phyloP scores from a whole-genome alignment of 805 yeast genomes.

The Pichia nanzhaoensis region DNA sequence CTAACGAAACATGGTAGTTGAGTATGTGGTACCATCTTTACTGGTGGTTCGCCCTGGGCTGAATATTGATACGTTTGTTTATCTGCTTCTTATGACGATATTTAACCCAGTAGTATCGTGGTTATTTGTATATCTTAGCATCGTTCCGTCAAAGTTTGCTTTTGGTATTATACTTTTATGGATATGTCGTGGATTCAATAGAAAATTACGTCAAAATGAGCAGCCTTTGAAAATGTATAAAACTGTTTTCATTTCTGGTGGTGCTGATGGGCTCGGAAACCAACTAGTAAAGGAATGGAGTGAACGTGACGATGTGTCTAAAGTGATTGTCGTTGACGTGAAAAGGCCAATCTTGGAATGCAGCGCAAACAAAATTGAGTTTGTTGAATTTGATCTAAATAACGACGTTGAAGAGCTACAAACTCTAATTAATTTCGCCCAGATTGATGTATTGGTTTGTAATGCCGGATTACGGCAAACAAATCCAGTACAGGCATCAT shows the following conservation, averaged over 20 bases:
- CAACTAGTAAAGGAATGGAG: constrained; percentile 28
- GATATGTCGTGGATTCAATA: constrained; percentile 18
- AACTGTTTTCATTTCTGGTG: constrained; percentile 35
- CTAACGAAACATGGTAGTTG: too few species aligned
- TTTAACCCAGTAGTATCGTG: constrained; percentile 13
- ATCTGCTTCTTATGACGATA: constrained; percentile 7
- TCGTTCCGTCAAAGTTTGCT: not conserved
- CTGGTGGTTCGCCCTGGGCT: constrained; percentile 3
- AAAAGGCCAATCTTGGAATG: constrained; percentile 16
- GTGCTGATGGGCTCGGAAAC: constrained; percentile 43
- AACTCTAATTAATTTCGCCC: constrained; percentile 13
- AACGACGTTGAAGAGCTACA: constrained; percentile 20
- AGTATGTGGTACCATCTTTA: constrained; percentile 3
- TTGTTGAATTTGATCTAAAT: constrained; percentile 23
- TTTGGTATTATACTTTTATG: constrained; percentile 16
- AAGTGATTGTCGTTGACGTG: constrained; percentile 31
- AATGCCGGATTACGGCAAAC: constrained; percentile 45
- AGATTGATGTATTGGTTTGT: constrained; percentile 33
- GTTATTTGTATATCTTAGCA: constrained; percentile 1
- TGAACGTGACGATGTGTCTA: constrained; percentile 8
- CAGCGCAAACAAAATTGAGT: constrained; percentile 19
- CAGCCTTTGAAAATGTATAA: not conserved
- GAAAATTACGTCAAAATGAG: not conserved
- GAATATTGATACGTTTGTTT: constrained; percentile 14
- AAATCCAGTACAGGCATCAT: constrained; percentile 25